Evolutionary conservation across 2,329 filamentous ascomycete species (phyloP), one percentile per base, ranked within the genome.

Genomic region (Ilyonectria destructans): DNA sequence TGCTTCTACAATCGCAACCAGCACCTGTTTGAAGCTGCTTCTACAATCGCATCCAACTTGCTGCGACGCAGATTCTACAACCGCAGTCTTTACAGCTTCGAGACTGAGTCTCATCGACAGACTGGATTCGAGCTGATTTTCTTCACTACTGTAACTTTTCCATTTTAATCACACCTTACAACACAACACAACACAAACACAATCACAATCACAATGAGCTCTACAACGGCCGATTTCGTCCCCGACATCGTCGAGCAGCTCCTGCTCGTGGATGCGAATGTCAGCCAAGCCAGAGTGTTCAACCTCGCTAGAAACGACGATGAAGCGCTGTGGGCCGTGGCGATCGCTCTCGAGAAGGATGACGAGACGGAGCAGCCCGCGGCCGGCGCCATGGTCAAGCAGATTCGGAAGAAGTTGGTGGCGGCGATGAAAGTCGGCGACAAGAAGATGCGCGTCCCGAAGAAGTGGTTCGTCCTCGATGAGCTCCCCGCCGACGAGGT

Each of bases 381-480:
- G 17, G 26, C 59, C 7, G 49, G 37, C 19, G 40, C 33, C 31
- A 33, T 62, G 59, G 59, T 62, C 10, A 62, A 62, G 51, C 51
- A 46, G 15, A 62, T 62, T 29, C 59, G 59, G 19, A 62, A 62
- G 55, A 55, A 56, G 19, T 3, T 62, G 40, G 59, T 62, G 40
- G 59, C 59, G 26, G 59, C 59, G 12, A 55, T 62, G 51, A 62
- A 62, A 51, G 29, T 56, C 23, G 33, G 37, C 59, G 37, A 62
- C 51, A 62, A 62, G 40, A 62, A 62, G 51, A 62, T 62, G 51
- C 51, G 51, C 19, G 59, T 62, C 31, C 59, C 59, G 15, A 62
- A 62, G 51, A 62, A 62, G 51, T 62, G 59, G 59, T 62, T 62
- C 9, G 59, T 62, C 21, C 59, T 62, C 15, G 59, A 62, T 13